phyloP scores from a whole-genome alignment of 2,329 filamentous ascomycete species.

The Botrytis fabae region DNA sequence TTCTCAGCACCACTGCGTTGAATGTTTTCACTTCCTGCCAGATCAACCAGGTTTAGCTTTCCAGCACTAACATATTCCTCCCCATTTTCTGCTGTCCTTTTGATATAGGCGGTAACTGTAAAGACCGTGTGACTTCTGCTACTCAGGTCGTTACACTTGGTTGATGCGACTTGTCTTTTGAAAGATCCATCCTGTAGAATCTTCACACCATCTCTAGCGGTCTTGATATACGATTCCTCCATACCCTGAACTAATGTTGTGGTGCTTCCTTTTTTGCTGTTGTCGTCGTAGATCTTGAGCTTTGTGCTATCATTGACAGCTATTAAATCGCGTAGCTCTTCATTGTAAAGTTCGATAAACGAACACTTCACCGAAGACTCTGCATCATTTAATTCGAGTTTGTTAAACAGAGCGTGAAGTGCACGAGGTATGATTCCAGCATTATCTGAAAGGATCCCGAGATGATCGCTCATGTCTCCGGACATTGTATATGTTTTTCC shows the following conservation, averaged over 20 bases:
- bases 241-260: constrained; percentile 93
- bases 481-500: constrained; percentile 99
- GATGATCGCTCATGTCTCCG: constrained; percentile 86
- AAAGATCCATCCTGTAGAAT: constrained; percentile 85
- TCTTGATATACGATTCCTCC: constrained; percentile 93
- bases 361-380: constrained; percentile 96
- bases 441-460: constrained; percentile 83
- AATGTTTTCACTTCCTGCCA: constrained; percentile 97
- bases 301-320: constrained; percentile 79
- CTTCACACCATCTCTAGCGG: constrained; percentile 80
- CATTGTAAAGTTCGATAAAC: constrained; percentile 98
- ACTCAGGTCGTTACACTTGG: constrained; percentile 98
- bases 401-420: constrained; percentile 81
- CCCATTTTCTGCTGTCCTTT: constrained; percentile 75
- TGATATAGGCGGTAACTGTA: constrained; percentile 89
- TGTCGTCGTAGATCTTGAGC: constrained; percentile 94
- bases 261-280: constrained; percentile 78
- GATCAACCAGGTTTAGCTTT: constrained; percentile 93
- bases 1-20: constrained; percentile 96
- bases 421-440: constrained; percentile 95
- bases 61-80: constrained; percentile 89
- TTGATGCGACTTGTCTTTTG: constrained; percentile 96
- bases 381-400: constrained; percentile 72
- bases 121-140: constrained; percentile 97
- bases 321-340: constrained; percentile 89